Base-by-base conservation (phyloP, 2,329 filamentous ascomycete genomes). In the Sporothrix inflata region DNA sequence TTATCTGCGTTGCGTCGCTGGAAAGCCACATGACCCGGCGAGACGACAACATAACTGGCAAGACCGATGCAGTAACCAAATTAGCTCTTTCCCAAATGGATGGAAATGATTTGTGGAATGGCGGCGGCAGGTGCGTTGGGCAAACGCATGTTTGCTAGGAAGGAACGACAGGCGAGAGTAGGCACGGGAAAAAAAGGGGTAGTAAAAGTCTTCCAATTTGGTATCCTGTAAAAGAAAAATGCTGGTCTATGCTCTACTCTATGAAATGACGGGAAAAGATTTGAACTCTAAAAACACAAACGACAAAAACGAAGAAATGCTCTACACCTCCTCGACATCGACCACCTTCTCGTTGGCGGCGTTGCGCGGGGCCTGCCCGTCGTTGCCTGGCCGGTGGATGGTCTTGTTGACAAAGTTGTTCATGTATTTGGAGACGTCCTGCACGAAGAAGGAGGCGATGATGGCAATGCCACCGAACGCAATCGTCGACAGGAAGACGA, bases 371-470 rank as follows among this genome's bases (percentile, higher is more conserved):
- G 63, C 42, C 63, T n/a, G 42, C 63, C 42, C 63, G 19, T 38
- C 45, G 14, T 21, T 21, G 47, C 65, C 45, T 16, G 47, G 70
- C 47, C 49, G 57, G 60, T 47, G 49, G 49, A 70, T 66, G 40
- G 72, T 60, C 51, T 73, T 60, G 72, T 70, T 74, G 71, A 74
- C 71, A 49, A 69, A 71, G 61, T 68, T 73, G 65, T 60, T 72
- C 34, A 70, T 16, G 55, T 19, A 72, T 38, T 57, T 40, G 66
- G 30, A 55, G 24, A 72, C 55, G 24, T 70, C 71, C 55, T 72
- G 47, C 27, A 72, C 60, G 12, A 73, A 73, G 40, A 70, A 70
- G 34, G 68, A 70, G 9, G 67, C 42, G 19, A 73, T 57, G 49
- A 73, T 61, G 30, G 71, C 67, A 9, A 70, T 19, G 49, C 71